Evolutionary conservation across 495 filamentous ascomycete species (phyloP), one percentile per base, ranked within the genome.

Genomic region (Penicillium crystallinum): DNA sequence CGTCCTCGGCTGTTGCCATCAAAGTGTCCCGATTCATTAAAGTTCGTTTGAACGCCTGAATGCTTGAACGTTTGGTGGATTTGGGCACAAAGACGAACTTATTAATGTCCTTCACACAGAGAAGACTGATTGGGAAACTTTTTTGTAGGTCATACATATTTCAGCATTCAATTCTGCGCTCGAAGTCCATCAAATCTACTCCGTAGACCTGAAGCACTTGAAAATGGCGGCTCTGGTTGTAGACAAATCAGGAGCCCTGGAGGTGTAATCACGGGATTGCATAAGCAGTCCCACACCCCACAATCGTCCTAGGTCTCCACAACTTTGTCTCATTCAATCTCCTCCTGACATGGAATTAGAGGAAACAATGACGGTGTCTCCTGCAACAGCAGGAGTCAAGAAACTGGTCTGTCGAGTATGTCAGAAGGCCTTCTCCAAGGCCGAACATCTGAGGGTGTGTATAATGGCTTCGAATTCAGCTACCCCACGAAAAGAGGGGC

Each of bases 401-500:
- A 68, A 67, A 11, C 45, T 74, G 47, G 62, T 67, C 7, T 77
- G 73, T 64, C 64, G 66, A 29, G 64, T 69, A 8, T 77, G 73
- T 42, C 66, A 73, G 14, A 77, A 74, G 47, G 59, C 57, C 35
- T 77, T 77, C 42, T 71, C 69, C 19, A 77, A 77, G 40, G 70
- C 69, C 12, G 73, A 77, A 52, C 73, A 77, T 64, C 52, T 77
- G 18, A 66, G 71, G 62, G 73, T 77, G 59, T 45, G 52, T 58
- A 27, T n/a, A n/a, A 23, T 33, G 17, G 29, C 23, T 14, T 15
- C 8, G 25, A 10, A 11, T 41, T 7, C 17, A 14, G 6, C 11
- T 31, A 45, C 55, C 51, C 58, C 48, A 61, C 55, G 49, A 61
- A 36, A 31, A 46, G 59, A 53, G 52, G 49, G 43, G 46, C n/a